These are phyloP conservation scores for Malassezia dermatis DNA, from an alignment of 1,284 basidiomycete species.

Conservation along the genomic window DNA sequence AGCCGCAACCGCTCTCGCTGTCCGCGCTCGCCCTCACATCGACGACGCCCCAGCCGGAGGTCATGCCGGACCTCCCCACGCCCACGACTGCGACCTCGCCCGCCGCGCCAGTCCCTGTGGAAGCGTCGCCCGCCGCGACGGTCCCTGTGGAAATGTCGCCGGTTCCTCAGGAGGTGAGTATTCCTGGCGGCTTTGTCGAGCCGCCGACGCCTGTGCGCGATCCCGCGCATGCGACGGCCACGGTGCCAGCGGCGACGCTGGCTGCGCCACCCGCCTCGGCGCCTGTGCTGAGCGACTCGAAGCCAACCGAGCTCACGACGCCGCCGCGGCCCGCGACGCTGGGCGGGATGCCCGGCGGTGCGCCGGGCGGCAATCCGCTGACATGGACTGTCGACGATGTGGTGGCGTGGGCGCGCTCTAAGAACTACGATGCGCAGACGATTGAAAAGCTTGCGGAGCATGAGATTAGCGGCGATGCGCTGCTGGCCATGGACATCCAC, in stretches of 20 bases:
- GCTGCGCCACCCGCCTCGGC: background rate
- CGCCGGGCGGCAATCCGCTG: constrained; percentile 51
- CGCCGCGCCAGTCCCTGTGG: no score
- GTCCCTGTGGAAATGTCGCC: no score
- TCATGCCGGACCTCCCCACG: background rate
- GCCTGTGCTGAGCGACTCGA: background rate
- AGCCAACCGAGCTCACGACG: background rate
- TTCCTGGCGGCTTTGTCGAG: constrained; percentile 3
- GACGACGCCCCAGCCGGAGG: background rate
- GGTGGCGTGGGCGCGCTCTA: constrained; percentile 71
- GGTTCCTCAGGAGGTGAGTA: background rate
- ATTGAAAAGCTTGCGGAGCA: constrained; percentile 70
- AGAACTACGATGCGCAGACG: constrained; percentile 73
- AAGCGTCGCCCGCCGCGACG: no score
- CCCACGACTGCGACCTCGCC: background rate
- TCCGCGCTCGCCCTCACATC: background rate
- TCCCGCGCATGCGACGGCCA: background rate
- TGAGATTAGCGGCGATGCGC: constrained; percentile 93
- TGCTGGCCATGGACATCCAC: constrained; percentile 83
- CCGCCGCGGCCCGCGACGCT: background rate
- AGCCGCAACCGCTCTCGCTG: background rate
- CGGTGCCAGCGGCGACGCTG: background rate
- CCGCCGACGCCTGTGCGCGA: background rate
- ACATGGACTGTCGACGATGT: constrained; percentile 86
- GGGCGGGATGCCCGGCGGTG: background rate